Base-by-base conservation (phyloP, 345 rosid species). In the Eutrema yunnanense region DNA sequence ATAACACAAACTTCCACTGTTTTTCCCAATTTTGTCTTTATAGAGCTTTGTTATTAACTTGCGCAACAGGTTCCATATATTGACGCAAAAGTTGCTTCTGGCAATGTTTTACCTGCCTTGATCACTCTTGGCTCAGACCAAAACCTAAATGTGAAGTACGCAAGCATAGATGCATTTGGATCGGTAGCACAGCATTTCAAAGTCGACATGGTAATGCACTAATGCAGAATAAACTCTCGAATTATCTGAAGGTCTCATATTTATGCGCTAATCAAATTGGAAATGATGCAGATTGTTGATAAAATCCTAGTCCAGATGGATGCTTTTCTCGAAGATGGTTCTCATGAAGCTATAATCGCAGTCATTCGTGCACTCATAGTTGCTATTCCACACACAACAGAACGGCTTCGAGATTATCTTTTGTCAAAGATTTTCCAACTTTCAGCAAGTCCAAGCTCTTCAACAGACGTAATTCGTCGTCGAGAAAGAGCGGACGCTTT, bases 221-320 rank as follows among this genome's bases (percentile, higher is more conserved):
- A 34, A 30, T 33, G 6, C 56, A n/a, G 8, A 58, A 12, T 22
- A 59, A 29, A 8, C n/a, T 60, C 29, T 41, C 19, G 27, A 34
- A 50, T 27, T 14, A 58, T 43, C 27, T 57, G 9, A 12, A 42
- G 72, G 14, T 32, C 8, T 34, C 10, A 46, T 9, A 30, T 51
- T 19, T n/a, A 36, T 72, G 52, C 9, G 22, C 81, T 77, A 16
- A 69, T 71, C 48, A 43, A 71, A 59, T 74, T 47, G 44, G 34
- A 62, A 52, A 73, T 79, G 56, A 49, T 73, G 78, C 88, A 91
- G 99, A 89, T 94, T 81, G 96, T 91, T 81, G 99, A 94, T 67
- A 94, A 94, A 83, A 94, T 94, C 80, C 86, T 90, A 51, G 88
- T 94, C 76, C 99, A 94, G 85, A 94, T 94, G 99, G 99, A 94